phyloP scores from a whole-genome alignment of 1,284 basidiomycete species.

The Cryptococcus floricola region DNA sequence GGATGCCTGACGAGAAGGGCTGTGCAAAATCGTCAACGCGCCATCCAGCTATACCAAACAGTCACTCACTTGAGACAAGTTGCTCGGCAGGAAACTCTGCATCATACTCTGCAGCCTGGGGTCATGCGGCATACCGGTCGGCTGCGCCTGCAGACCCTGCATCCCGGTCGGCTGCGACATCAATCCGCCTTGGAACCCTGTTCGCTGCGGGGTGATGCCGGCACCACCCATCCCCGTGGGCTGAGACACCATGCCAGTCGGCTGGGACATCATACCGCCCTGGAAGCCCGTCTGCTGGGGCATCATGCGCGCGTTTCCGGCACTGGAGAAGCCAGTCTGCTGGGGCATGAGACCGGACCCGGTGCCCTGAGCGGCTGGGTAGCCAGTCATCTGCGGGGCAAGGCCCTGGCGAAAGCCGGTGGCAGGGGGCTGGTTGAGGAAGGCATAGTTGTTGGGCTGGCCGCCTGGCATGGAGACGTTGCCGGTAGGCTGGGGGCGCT shows the following conservation, averaged over 20 bases:
- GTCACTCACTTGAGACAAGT: constrained; percentile 44
- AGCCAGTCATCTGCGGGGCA: constrained; percentile 39
- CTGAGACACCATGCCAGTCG: constrained; percentile 35
- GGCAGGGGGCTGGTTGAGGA: constrained; percentile 46
- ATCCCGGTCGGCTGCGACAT: constrained; percentile 72
- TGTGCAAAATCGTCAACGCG: constrained; percentile 9
- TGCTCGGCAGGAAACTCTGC: constrained; percentile 70
- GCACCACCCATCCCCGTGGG: constrained; percentile 22
- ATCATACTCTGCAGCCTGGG: constrained; percentile 80
- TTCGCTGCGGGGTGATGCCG: constrained; percentile 38
- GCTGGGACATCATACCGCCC: constrained; percentile 41
- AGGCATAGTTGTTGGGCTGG: constrained; percentile 32
- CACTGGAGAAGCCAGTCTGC: constrained; percentile 53
- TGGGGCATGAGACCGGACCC: constrained; percentile 41
- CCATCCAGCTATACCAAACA: neutral
- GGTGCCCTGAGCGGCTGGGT: constrained; percentile 25
- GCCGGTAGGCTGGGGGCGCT: constrained; percentile 17
- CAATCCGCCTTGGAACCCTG: constrained; percentile 56
- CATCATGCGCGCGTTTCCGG: constrained; percentile 34
- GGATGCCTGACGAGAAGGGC: constrained; percentile 48
- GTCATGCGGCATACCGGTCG: constrained; percentile 55
- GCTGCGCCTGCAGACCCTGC: constrained; percentile 38
- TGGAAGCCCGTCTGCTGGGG: constrained; percentile 53
- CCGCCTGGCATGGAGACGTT: constrained; percentile 4
- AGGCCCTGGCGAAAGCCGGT: constrained; percentile 26